Base-by-base conservation (phyloP, 1,284 basidiomycete species). In the Mycosarcoma maydis region DNA sequence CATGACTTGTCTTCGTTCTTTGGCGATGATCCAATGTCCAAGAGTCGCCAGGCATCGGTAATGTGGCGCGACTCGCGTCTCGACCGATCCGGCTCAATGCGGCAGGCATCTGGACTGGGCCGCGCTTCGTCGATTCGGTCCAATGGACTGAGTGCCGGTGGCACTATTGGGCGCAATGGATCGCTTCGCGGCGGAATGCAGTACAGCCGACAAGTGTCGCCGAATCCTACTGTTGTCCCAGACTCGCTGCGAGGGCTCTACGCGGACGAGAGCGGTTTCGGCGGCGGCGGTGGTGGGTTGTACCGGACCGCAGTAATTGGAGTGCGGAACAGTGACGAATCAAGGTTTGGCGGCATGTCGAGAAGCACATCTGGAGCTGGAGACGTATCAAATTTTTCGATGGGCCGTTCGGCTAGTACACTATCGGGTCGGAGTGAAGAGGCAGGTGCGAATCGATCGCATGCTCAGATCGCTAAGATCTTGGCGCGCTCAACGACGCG, bases 1-100 rank as follows among this genome's bases (percentile, higher is more conserved):
- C 75, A 79, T 41, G 78, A 81, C 38, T 45, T 81, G 20, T 76
- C 75, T 10, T 62, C 55, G 32, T 81, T 78, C 73, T 81, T 81
- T 48, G 75, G 68, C 27, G 75, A 77, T 20, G 74, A 75, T 37
- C 66, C 66, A 19, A 75, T 56, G 65, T 55, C 46, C 33, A 66
- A 59, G 56, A 59, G 51, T 38, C 59, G 55, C 3, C 66, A 66
- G 17, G 49, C 40, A 26, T 65, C 56, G 20, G 67, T 62, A 39
- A 72, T 62, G 68, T 67, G 58, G 51, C 62, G 59, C n/a, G 62
- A 72, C 19, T 72, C 64, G 43, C 46, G 58, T 10, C 40, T 66
- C 22, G 59, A 62, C 42, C 58, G 51, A 16, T 66, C 53, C 13
- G 66, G 53, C 22, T 64, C 49, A 19, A 68, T 55, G 57, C 64